Percentiles rank a stretch among this genome's conserved stretches.
phyloP scores from a whole-genome alignment of 2,329 filamentous ascomycete genomes.

The Exophiala viscosa region DNA sequence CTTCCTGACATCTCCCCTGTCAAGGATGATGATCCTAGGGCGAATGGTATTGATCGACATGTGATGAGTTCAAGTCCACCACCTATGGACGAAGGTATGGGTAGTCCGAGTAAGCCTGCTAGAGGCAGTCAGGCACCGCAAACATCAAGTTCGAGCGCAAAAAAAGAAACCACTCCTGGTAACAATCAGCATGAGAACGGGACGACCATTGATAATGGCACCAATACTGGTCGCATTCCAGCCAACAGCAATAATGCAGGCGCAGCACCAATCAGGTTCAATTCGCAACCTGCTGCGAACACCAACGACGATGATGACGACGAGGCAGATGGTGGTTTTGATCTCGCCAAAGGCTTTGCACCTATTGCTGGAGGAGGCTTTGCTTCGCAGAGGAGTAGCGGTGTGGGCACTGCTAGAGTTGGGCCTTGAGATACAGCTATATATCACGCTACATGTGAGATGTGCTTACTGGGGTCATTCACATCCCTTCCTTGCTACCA shows the following conservation, averaged over 20 bases:
- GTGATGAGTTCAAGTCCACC: conserved; percentile 49
- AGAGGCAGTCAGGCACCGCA: conserved; percentile 20
- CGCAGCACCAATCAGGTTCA: conserved; percentile 2
- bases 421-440: conserved; percentile 10
- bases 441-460: too few species aligned
- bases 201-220: not conserved
- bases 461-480: too few species aligned
- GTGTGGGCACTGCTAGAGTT: conserved; percentile 18
- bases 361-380: conserved; percentile 38
- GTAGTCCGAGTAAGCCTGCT: conserved; percentile 42
- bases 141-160: conserved; percentile 35
- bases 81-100: conserved; percentile 42
- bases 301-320: conserved; percentile 26
- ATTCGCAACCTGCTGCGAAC: conserved; percentile 4
- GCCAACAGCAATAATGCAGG: conserved; percentile 1
- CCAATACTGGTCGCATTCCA: conserved; percentile 6
- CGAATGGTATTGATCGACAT: conserved; percentile 32
- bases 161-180: conserved; percentile 27
- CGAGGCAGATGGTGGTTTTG: conserved; percentile 44
- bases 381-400: conserved; percentile 22
- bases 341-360: conserved; percentile 46
- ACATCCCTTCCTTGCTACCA: too few species aligned
- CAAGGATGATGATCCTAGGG: conserved; percentile 36
- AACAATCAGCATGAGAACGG: conserved; percentile 2
- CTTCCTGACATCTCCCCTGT: conserved; percentile 45